Evolutionary conservation across 495 filamentous ascomycete genomes (phyloP).

Genomic region (Cryomyces antarcticus): DNA sequence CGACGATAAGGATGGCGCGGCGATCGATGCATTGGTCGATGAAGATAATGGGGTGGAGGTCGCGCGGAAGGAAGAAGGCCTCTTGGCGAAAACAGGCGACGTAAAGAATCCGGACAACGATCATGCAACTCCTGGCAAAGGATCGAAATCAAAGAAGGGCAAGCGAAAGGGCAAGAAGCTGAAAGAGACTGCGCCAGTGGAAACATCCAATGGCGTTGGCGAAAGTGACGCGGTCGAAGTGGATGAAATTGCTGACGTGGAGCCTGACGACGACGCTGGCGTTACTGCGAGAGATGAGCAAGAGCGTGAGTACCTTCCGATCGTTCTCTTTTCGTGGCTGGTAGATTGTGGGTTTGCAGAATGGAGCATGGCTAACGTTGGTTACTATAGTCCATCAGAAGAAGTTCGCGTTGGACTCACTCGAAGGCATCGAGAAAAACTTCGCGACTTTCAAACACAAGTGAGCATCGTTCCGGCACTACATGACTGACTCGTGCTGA

Average conservation of each 20-base stretch:
- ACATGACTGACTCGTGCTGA: neutral
- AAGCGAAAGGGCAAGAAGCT: constrained; percentile 15
- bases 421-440: constrained; percentile 58
- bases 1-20: too few relatives aligned
- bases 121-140: constrained; percentile 6
- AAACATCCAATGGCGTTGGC: neutral
- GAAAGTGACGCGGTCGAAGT: constrained; percentile 6
- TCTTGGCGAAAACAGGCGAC: neutral
- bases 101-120: neutral
- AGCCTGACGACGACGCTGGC: constrained; percentile 19
- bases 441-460: constrained; percentile 73
- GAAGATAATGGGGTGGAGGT: neutral
- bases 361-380: neutral
- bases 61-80: neutral
- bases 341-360: neutral
- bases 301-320: constrained; percentile 22
- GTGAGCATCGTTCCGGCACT: constrained; percentile 26
- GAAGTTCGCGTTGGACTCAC: constrained; percentile 58
- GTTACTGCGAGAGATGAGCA: constrained; percentile 38
- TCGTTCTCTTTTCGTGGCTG: neutral
- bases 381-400: constrained; percentile 50
- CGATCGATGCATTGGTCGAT: neutral
- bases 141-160: constrained; percentile 12
- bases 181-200: neutral
- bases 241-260: neutral